A percentile compares a stretch with the other conserved stretches of the same genome.
phyloP scores from a whole-genome alignment of 2,329 filamentous ascomycete species.

The Neoascochyta sp. region DNA sequence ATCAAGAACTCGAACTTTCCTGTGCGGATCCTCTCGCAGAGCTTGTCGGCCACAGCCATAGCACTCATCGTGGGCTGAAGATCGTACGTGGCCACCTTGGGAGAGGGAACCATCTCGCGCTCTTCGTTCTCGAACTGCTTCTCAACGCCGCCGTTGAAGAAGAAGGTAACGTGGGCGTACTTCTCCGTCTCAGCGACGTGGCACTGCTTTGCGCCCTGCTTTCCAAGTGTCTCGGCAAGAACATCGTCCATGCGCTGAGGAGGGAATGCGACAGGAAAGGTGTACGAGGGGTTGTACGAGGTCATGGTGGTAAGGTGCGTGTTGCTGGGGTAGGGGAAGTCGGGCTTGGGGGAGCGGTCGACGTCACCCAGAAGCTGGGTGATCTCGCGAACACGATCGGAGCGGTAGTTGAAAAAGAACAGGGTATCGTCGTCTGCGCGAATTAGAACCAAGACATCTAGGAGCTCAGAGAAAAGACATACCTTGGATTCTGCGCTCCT shows the following conservation, averaged over 20 bases:
- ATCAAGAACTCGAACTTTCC: conserved; percentile 93
- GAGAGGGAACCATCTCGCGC: conserved; percentile 90
- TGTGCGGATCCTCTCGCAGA: conserved; percentile 79
- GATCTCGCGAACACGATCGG: conserved; percentile 93
- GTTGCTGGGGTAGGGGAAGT: conserved; percentile 92
- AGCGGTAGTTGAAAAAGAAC: conserved; percentile 99
- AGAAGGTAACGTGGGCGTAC: conserved; percentile 99
- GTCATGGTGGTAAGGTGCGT: conserved; percentile 92
- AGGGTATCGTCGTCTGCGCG: conserved; percentile 77
- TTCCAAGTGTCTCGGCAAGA: conserved; percentile 92
- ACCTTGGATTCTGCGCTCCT: conserved; percentile 82
- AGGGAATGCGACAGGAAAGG: conserved; percentile 86
- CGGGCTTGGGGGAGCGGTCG: conserved; percentile 83
- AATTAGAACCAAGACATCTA: conserved; percentile 27
- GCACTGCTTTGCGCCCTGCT: conserved; percentile 85
- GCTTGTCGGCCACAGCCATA: conserved; percentile 81
- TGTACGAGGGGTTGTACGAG: conserved; percentile 92
- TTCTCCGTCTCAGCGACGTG: conserved; percentile 99
- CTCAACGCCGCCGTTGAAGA: conserved; percentile 98
- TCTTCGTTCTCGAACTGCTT: conserved; percentile 91
- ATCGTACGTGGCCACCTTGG: conserved; percentile 95
- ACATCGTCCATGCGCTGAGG: conserved; percentile 97
- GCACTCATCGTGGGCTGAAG: conserved; percentile 94
- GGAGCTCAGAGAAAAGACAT: conserved; percentile 25
- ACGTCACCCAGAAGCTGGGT: conserved; percentile 89